Evolutionary conservation across 1,284 basidiomycete genomes (phyloP).

Genomic region (Ceratorhiza oryzae-sativae): DNA sequence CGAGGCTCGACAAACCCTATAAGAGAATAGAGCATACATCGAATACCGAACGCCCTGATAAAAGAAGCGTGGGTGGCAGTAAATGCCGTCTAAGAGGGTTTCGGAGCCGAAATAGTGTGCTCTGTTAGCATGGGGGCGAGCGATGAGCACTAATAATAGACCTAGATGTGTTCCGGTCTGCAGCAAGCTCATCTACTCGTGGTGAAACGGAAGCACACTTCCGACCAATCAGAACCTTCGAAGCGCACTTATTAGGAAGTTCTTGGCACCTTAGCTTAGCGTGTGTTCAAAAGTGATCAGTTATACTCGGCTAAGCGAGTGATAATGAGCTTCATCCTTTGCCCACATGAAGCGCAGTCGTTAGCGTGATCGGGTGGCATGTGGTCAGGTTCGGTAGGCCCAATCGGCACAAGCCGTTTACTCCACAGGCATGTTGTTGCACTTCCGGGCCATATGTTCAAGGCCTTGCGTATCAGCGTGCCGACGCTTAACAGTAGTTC

Average conservation of each 20-base stretch:
- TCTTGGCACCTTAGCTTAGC: neutral
- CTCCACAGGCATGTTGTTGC: neutral
- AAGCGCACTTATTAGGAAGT: neutral
- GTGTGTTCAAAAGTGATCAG: neutral
- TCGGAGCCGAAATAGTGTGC: neutral
- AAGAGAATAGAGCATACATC: neutral
- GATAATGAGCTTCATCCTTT: too few species aligned
- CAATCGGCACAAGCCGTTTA: neutral
- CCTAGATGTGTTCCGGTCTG: neutral
- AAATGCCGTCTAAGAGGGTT: neutral
- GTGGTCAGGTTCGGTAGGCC: neutral
- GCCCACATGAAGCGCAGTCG: neutral
- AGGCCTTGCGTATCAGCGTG: neutral
- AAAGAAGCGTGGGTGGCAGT: neutral
- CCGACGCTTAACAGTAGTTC: neutral
- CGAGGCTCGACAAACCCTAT: neutral
- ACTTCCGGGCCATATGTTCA: neutral
- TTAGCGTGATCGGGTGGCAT: neutral
- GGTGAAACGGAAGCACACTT: neutral
- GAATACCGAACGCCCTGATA: neutral
- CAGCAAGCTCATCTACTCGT: neutral
- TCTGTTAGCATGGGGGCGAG: neutral
- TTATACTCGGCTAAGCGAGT: neutral
- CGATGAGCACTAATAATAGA: neutral
- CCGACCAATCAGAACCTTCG: neutral